Conservation (phyloP, 345 rosid species). For the Eucalyptus polybractea region DNA sequence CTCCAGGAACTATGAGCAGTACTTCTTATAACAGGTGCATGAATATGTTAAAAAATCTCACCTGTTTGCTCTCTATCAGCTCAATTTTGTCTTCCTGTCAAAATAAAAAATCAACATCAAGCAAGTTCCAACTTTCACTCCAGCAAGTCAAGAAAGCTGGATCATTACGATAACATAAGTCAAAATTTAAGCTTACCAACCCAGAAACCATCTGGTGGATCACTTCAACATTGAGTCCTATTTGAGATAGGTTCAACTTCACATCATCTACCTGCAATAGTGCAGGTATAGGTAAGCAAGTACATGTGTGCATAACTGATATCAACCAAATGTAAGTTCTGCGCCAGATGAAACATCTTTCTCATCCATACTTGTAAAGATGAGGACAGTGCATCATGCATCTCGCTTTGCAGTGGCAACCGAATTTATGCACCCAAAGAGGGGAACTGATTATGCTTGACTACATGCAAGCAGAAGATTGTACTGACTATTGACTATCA, state of each 20-base stretch:
- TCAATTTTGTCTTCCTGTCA: slow-evolving; percentile 81
- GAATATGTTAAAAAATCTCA: not conserved
- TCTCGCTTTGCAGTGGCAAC: not conserved
- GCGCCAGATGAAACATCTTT: not conserved
- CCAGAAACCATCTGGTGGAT: slow-evolving; percentile 68
- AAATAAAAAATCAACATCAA: not conserved
- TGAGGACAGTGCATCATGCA: not conserved
- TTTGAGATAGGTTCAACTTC: slow-evolving; percentile 64
- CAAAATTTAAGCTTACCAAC: slow-evolving; percentile 41
- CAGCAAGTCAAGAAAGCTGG: not conserved
- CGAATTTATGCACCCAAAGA: not conserved
- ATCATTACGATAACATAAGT: not conserved
- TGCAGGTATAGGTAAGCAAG: not conserved
- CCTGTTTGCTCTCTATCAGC: slow-evolving; percentile 74
- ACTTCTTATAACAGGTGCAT: not conserved
- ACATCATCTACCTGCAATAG: slow-evolving; percentile 51
- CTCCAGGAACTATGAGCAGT: not conserved
- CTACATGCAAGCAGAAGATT: not conserved
- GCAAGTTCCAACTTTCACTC: not conserved
- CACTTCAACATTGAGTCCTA: slow-evolving; percentile 58
- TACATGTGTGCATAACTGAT: not conserved
- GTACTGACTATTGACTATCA: not conserved
- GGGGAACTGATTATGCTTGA: not conserved
- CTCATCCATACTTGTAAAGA: not conserved
- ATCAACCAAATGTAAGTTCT: not conserved